Percentiles rank a stretch among this genome's conserved stretches.
Evolutionary conservation across 495 filamentous ascomycete species (phyloP).

Genomic region (Tuber aestivum): DNA sequence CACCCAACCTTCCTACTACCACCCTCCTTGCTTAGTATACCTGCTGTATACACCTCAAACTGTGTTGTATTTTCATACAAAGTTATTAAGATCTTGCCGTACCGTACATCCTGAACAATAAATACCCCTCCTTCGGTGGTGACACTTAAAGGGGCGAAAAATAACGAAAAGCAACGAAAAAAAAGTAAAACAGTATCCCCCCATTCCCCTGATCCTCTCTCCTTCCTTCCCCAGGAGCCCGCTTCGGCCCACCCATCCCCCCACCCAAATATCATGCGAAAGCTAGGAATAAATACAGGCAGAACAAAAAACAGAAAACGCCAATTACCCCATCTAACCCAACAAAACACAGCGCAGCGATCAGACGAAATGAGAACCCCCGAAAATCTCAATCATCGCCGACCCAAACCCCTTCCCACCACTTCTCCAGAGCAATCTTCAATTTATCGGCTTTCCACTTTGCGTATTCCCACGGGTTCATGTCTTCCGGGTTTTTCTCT

Average conservation of each 20-base stretch:
- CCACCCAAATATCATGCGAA: background rate
- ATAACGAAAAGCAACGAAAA: background rate
- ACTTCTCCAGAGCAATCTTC: conserved; percentile 38
- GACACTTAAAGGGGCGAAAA: background rate
- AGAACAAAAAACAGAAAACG: conserved; percentile 8
- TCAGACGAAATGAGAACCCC: background rate
- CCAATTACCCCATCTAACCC: conserved; percentile 8
- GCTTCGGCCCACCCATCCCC: background rate
- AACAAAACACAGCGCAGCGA: background rate
- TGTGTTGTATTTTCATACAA: no score
- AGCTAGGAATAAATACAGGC: background rate
- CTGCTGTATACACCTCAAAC: no score
- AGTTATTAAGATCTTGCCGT: no score
- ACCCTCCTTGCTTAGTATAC: no score
- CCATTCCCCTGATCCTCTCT: conserved; percentile 2
- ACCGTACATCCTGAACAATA: no score
- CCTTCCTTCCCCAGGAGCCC: background rate
- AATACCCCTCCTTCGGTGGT: background rate
- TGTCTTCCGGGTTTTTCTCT: conserved; percentile 16
- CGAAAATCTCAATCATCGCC: conserved; percentile 11
- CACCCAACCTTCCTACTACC: no score
- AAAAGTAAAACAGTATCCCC: background rate
- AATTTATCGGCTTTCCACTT: conserved; percentile 36
- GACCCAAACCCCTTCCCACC: conserved; percentile 36
- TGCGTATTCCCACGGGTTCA: conserved; percentile 34